phyloP scores from a whole-genome alignment of 768 basidiomycete genomes.

The Phlebiopsis flavidoalba region DNA sequence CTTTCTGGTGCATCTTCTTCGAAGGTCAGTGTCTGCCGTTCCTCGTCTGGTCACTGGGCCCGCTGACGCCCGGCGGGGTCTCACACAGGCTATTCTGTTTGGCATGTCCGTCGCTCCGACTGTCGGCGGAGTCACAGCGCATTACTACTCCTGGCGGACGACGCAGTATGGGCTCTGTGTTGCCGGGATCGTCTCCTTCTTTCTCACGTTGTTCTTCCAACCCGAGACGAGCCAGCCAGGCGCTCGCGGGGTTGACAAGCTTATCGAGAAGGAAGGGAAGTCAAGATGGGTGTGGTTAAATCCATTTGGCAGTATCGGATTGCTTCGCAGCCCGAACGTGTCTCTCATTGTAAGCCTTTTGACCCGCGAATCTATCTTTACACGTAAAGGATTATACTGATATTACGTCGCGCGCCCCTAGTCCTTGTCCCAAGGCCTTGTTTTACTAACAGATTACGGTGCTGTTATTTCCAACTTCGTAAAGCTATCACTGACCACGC shows the following conservation, averaged over 20 bases:
- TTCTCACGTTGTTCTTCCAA: slow-evolving; percentile 39
- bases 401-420: slow-evolving; percentile 19
- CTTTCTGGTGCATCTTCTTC: slow-evolving; percentile 57
- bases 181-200: slow-evolving; percentile 34
- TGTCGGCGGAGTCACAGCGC: slow-evolving; percentile 48
- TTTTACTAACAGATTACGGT: slow-evolving; percentile 27
- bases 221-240: slow-evolving; percentile 68
- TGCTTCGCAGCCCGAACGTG: slow-evolving; percentile 59
- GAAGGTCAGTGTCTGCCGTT: slow-evolving; percentile 32
- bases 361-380: background rate
- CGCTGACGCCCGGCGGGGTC: background rate
- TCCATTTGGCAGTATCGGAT: slow-evolving; percentile 44
- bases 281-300: slow-evolving; percentile 46
- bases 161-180: slow-evolving; percentile 47
- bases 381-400: too few species aligned
- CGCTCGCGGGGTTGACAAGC: slow-evolving; percentile 47
- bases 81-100: slow-evolving; percentile 42
- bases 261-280: slow-evolving; percentile 8
- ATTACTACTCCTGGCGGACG: slow-evolving; percentile 63
- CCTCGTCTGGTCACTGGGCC: background rate
- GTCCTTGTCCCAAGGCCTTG: slow-evolving; percentile 36
- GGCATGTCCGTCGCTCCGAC: slow-evolving; percentile 61
- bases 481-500: background rate
- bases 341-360: slow-evolving; percentile 41
- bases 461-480: slow-evolving; percentile 31